Base-by-base conservation (phyloP, 768 basidiomycete genomes). In the Mycena alexandri region DNA sequence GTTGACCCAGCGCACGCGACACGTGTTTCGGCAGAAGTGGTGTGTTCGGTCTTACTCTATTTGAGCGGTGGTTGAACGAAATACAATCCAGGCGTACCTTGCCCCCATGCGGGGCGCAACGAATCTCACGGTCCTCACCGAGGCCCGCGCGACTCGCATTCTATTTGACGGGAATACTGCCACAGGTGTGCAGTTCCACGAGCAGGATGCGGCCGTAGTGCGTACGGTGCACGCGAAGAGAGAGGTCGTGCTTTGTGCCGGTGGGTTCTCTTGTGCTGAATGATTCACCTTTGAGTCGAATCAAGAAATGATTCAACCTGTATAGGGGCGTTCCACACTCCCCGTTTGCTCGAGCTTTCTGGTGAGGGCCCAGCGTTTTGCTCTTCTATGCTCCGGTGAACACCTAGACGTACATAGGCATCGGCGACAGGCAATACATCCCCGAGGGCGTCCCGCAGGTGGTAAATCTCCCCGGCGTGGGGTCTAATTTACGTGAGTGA, bases 241-340 rank as follows among this genome's bases (percentile, higher is more conserved):
- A 17, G 61, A 62, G 41, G 51, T 62, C 19, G 41, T 62, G 13
- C 17, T 62, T 9, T 62, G 61, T 42, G 61, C 51, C 7, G 61
- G 61, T 62, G n/a, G 33, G 29, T 29, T 29, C 29, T 6, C 29
- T 29, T 29, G 44, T 17, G 14, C 16, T 25, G 8, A 36, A 33
- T 13, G n/a, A n/a, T n/a, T n/a, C n/a, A n/a, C 36, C 33, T 21
- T 24, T 5, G 29, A 29, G 6, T 29, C 29, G 29, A 29, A 29
- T 29, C 29, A n/a, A n/a, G n/a, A n/a, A n/a, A n/a, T n/a, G 29
- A 29, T 29, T 29, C 29, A 29, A 29, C 29, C 29, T 29, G 29
- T 29, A 29, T 22, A 59, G 57, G 57, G 5, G 34, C 33, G 24
- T 59, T 47, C 44, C 52, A 36, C 33, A 62, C 61, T 12, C 61